These are phyloP conservation scores for Amphicarpaea edgeworthii DNA, from an alignment of 306 rosid species.

Conservation along the genomic window DNA sequence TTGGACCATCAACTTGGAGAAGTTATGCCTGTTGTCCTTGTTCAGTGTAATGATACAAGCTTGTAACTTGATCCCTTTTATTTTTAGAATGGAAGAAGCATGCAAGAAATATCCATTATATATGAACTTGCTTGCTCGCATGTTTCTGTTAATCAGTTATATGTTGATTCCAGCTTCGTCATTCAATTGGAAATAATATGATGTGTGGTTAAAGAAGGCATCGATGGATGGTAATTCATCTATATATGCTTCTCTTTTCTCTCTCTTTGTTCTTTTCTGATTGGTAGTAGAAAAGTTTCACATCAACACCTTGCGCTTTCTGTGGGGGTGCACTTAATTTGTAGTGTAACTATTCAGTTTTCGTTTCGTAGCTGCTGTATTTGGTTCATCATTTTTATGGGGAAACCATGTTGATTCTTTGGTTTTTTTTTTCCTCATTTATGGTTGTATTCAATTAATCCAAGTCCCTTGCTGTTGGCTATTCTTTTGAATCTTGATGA, in stretches of 20 bases:
- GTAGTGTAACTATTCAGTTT: too few relatives aligned
- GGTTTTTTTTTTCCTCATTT: not conserved
- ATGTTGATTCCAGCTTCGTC: slow-evolving; percentile 25
- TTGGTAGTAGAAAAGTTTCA: not conserved
- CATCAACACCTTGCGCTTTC: not conserved
- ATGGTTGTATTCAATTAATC: not conserved
- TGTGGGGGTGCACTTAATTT: not conserved
- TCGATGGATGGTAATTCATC: slow-evolving; percentile 5
- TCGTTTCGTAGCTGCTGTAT: not conserved
- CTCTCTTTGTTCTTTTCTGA: not conserved
- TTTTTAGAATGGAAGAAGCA: slow-evolving; percentile 29
- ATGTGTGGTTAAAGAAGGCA: slow-evolving; percentile 18
- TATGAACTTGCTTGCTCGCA: slow-evolving; percentile 1
- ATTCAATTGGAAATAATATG: slow-evolving; percentile 26
- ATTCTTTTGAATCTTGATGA: slow-evolving; percentile 2
- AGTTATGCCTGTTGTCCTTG: slow-evolving; percentile 45
- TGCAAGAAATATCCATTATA: not conserved
- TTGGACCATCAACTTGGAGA: slow-evolving; percentile 62
- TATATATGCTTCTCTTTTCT: not conserved
- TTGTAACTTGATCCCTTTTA: slow-evolving; percentile 20
- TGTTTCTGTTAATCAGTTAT: slow-evolving; percentile 18
- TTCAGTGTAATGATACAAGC: slow-evolving; percentile 47
- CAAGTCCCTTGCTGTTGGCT: not conserved
- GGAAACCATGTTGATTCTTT: not conserved
- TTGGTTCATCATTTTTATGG: not conserved